A percentile compares a stretch with the other conserved stretches of the same genome.
Conservation (phyloP, 345 rosid species). For the Dipteronia dyeriana region DNA sequence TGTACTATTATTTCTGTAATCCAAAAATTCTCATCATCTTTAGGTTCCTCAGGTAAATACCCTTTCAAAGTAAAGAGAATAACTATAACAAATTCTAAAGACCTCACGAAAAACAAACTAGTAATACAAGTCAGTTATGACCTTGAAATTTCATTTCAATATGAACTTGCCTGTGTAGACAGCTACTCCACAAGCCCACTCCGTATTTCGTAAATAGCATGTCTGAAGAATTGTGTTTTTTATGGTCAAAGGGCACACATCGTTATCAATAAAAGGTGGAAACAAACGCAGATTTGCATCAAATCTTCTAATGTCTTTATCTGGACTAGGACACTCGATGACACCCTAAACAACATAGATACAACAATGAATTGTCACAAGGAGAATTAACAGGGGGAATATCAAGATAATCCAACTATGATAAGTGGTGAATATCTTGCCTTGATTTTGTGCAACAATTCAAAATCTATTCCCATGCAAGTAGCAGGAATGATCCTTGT, state of each 20-base stretch:
- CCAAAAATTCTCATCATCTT: background rate
- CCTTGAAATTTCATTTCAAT: conserved; percentile 2
- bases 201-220: conserved; percentile 94
- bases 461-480: conserved; percentile 88
- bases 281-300: conserved; percentile 94
- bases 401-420: background rate
- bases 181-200: conserved; percentile 99
- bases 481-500: conserved; percentile 87
- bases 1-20: background rate
- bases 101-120: background rate
- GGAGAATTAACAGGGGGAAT: background rate
- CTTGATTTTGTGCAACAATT: conserved; percentile 91
- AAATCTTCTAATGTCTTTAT: conserved; percentile 95
- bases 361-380: conserved; percentile 1
- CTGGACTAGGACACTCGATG: conserved; percentile 92
- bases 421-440: conserved; percentile 35
- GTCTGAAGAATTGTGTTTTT: conserved; percentile 95
- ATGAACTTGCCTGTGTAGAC: conserved; percentile 78
- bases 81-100: background rate
- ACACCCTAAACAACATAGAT: conserved; percentile 67
- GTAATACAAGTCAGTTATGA: conserved; percentile 15
- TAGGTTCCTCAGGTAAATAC: conserved; percentile 1
- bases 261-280: conserved; percentile 97
- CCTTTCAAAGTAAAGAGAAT: background rate
- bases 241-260: conserved; percentile 87